phyloP scores from a whole-genome alignment of 495 filamentous ascomycete species.

The Astrocystis sublimbata region DNA sequence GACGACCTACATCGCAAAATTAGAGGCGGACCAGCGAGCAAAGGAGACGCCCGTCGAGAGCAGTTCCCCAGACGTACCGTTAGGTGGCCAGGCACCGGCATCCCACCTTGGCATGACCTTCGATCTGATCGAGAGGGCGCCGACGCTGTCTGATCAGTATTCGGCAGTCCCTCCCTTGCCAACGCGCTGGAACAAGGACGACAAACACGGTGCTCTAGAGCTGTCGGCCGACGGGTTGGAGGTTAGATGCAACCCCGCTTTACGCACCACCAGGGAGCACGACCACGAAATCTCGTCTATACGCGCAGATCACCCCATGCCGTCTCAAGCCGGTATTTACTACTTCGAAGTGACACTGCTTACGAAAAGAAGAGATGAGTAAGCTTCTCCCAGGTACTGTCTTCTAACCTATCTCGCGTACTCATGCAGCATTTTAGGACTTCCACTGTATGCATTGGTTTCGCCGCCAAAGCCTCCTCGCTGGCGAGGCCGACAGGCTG shows the following conservation, averaged over 20 bases:
- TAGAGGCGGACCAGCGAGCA: constrained; percentile 67
- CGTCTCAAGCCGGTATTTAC: constrained; percentile 89
- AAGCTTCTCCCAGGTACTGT: constrained; percentile 34
- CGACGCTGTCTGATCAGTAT: constrained; percentile 49
- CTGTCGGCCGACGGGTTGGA: constrained; percentile 73
- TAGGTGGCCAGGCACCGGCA: constrained; percentile 39
- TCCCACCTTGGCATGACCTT: constrained; percentile 81
- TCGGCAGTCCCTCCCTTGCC: constrained; percentile 69
- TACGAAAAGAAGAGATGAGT: constrained; percentile 86
- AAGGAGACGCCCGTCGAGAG: constrained; percentile 45
- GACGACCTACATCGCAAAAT: constrained; percentile 73
- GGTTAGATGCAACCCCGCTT: constrained; percentile 63
- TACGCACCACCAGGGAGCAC: constrained; percentile 38
- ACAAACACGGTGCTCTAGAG: constrained; percentile 74
- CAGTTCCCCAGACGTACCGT: constrained; percentile 11
- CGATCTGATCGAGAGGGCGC: constrained; percentile 80
- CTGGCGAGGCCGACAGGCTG: constrained; percentile 87
- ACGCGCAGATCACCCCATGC: constrained; percentile 86
- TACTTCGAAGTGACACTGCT: constrained; percentile 94
- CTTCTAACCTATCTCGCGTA: neutral
- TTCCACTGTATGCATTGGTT: constrained; percentile 86
- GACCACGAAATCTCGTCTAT: constrained; percentile 86
- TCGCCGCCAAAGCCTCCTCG: constrained; percentile 71
- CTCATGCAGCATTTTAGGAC: constrained; percentile 46
- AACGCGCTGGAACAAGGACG: constrained; percentile 75